phyloP scores from a whole-genome alignment of 106 monocot genomes.

The Platanthera guangdongensis region DNA sequence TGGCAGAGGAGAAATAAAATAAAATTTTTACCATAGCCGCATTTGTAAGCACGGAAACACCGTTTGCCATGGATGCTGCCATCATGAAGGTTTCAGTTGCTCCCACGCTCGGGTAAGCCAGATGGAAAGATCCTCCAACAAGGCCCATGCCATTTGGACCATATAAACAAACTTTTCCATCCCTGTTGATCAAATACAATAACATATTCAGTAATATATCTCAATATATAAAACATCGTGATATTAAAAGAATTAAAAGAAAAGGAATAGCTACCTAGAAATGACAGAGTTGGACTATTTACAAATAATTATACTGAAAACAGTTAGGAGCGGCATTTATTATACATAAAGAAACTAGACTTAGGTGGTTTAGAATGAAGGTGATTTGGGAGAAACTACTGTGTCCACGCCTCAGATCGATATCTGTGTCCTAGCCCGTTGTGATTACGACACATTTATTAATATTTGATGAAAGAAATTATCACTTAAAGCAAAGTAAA shows the following conservation, averaged over 20 bases:
- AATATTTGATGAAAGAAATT: too few relatives aligned
- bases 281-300: too few relatives aligned
- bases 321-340: too few relatives aligned
- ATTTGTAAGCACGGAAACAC: constrained; percentile 37
- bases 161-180: constrained; percentile 28
- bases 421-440: too few relatives aligned
- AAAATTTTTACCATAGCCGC: constrained; percentile 29
- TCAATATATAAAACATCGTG: neutral
- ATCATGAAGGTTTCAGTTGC: constrained; percentile 52
- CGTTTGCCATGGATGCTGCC: constrained; percentile 46
- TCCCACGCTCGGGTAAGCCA: constrained; percentile 51
- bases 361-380: too few relatives aligned
- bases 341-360: too few relatives aligned
- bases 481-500: too few relatives aligned
- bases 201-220: neutral
- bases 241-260: neutral
- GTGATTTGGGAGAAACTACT: too few relatives aligned
- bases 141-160: constrained; percentile 42
- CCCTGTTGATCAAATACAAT: constrained; percentile 14
- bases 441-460: too few relatives aligned
- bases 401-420: too few relatives aligned
- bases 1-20: neutral
- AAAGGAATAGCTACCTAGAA: too few relatives aligned
- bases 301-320: too few relatives aligned
- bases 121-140: constrained; percentile 31